Base-by-base conservation (phyloP, 371 early-diverging fungal species). In the Lichtheimia hyalospora region DNA sequence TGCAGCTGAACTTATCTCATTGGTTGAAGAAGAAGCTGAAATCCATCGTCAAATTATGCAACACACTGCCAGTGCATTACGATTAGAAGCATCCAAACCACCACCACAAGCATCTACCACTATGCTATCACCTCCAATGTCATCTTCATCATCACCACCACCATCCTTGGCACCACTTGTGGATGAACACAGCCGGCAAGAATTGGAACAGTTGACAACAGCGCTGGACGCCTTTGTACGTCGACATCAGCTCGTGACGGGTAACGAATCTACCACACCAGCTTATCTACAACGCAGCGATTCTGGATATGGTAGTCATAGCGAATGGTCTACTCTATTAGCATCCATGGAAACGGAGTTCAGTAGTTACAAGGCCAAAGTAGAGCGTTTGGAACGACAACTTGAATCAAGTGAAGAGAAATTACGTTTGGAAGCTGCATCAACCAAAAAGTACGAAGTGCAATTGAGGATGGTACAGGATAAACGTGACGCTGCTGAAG, bases 11-110 rank as follows among this genome's bases (percentile, higher is more conserved):
- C 65, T 91, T 13, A 86, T 85, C 76, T 81, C 83, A 39, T 57
- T 84, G 27, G 76, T 83, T 5, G 76, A 81, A 39, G 72, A 84
- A 39, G 81, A 87, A 20, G 73, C 87, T 15, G 83, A 88, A n/a
- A 71, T 84, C 4, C 89, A 90, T 52, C 74, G 86, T 14, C 75
- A 72, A 15, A 77, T 91, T 18, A 60, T 91, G 21, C 84, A 88
- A 56, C 93, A 93, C 58, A 84, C 86, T 12, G 87, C 88, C 0
- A 88, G 84, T 13, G 82, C 86, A 3, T 62, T 93, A n/a, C 70
- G 71, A 1, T 52, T 72, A 5, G 86, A 82, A 2, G 63, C 79
- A 3, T 76, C 75, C 18, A 61, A 75, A 18, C 49, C 79, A 3
- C 16, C 52, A 27, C 49, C 27, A 39, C 8, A 24, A 39, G 3